Evolutionary conservation across 306 rosid species (phyloP).

Genomic region (Luffa aegyptiaca): DNA sequence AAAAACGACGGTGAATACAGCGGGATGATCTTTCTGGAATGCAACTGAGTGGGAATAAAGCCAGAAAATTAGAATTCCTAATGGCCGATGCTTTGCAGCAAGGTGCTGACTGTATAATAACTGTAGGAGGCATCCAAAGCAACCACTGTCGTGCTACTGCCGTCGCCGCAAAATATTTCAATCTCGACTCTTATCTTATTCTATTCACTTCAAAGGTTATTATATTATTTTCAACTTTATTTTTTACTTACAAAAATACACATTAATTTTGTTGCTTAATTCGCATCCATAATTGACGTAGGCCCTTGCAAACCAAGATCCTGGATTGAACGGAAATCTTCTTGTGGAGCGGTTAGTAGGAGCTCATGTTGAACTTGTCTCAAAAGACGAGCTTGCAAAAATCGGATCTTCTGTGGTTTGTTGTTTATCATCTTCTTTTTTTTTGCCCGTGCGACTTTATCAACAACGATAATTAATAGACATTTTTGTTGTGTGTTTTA

Average conservation of each 20-base stretch:
- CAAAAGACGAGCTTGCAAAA: slow-evolving; percentile 60
- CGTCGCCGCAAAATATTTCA: slow-evolving; percentile 75
- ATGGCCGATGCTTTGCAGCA: slow-evolving; percentile 68
- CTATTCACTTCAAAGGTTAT: slow-evolving; percentile 66
- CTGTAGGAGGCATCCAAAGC: slow-evolving; percentile 87
- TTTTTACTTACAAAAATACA: neutral
- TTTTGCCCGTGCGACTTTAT: no score
- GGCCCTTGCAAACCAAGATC: slow-evolving; percentile 66
- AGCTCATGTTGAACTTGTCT: slow-evolving; percentile 59
- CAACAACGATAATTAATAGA: neutral
- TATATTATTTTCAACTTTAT: neutral
- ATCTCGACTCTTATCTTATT: slow-evolving; percentile 66
- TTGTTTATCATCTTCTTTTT: neutral
- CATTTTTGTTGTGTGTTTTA: neutral
- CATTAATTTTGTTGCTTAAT: no score
- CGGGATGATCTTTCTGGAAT: slow-evolving; percentile 90
- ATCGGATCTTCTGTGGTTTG: slow-evolving; percentile 54
- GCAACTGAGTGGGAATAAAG: slow-evolving; percentile 91
- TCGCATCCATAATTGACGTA: neutral
- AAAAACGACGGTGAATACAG: slow-evolving; percentile 8
- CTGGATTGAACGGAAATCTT: slow-evolving; percentile 64
- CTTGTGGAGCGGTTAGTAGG: slow-evolving; percentile 79
- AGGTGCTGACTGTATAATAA: slow-evolving; percentile 67
- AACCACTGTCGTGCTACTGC: slow-evolving; percentile 96
- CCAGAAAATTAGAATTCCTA: slow-evolving; percentile 79